phyloP scores from a whole-genome alignment of 116 monocot species.

The Thalassia testudinum region DNA sequence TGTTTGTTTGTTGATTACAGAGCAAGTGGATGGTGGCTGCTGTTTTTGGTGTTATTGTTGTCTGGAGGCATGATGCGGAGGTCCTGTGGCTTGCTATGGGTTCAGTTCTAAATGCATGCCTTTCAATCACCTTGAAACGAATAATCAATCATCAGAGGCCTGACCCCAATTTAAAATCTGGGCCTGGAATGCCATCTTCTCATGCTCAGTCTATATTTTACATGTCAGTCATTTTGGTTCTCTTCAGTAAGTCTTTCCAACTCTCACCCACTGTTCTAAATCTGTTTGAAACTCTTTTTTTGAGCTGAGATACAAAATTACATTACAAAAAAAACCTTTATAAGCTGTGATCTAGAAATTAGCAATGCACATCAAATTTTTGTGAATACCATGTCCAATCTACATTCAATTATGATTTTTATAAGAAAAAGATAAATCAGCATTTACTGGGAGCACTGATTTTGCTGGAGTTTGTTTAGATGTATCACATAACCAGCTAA shows the following conservation, averaged over 20 bases:
- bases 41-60: constrained; percentile 39
- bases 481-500: no score
- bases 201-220: constrained; percentile 95
- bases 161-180: constrained; percentile 44
- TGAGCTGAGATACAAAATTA: no score
- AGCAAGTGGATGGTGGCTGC: constrained; percentile 82
- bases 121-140: constrained; percentile 46
- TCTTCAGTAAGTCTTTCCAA: constrained; percentile 40
- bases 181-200: constrained; percentile 98
- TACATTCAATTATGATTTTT: no score
- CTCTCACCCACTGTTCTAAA: no score
- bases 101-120: constrained; percentile 38
- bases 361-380: no score
- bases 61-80: constrained; percentile 89
- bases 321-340: no score
- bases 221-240: constrained; percentile 22
- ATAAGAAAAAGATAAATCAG: no score
- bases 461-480: no score
- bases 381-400: no score
- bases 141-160: constrained; percentile 81
- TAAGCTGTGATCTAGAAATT: no score
- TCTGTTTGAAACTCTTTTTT: no score
- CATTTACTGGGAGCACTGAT: no score
- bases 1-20: constrained; percentile 14
- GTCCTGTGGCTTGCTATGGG: constrained; percentile 67